Conservation (phyloP, 352 stramenopile species). For the Peronospora farinosa region DNA sequence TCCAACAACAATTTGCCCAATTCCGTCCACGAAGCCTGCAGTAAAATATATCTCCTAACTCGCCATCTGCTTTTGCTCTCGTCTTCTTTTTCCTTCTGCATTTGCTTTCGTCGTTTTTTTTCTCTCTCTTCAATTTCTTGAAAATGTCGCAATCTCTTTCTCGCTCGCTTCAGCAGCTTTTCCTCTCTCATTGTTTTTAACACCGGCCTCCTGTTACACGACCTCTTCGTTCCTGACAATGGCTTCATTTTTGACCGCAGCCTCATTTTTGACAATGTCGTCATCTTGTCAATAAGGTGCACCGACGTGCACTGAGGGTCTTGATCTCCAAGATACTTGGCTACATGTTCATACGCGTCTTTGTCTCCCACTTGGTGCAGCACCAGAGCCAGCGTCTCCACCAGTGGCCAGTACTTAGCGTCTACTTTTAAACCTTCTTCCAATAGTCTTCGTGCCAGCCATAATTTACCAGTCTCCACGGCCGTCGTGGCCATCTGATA, state of each 20-base stretch:
- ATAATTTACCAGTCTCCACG: constrained; percentile 55
- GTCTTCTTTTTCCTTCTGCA: constrained; percentile 15
- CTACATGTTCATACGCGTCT: constrained; percentile 42
- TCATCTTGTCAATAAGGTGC: constrained; percentile 19
- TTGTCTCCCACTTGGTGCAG: constrained; percentile 47
- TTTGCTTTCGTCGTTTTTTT: constrained; percentile 30
- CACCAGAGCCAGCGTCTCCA: constrained; percentile 52
- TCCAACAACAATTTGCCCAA: constrained; percentile 57
- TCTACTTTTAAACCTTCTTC: constrained; percentile 58
- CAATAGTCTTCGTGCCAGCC: constrained; percentile 49
- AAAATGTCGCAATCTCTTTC: constrained; percentile 24
- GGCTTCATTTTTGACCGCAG: not conserved
- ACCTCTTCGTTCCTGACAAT: not conserved
- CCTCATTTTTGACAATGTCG: not conserved
- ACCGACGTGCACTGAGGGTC: constrained; percentile 43
- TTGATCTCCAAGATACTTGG: constrained; percentile 34
- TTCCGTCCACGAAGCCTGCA: constrained; percentile 39
- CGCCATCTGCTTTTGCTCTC: not conserved
- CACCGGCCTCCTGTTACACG: not conserved
- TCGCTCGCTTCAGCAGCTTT: constrained; percentile 12
- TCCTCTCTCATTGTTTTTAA: not conserved
- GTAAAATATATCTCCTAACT: constrained; percentile 36
- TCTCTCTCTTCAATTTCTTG: constrained; percentile 11
- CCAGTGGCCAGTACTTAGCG: constrained; percentile 55
- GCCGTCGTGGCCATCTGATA: constrained; percentile 57